Percentiles rank a stretch among this genome's conserved stretches.
Evolutionary conservation across 2,329 filamentous ascomycete species (phyloP).

Genomic region (Chrysoporthe puriensis): DNA sequence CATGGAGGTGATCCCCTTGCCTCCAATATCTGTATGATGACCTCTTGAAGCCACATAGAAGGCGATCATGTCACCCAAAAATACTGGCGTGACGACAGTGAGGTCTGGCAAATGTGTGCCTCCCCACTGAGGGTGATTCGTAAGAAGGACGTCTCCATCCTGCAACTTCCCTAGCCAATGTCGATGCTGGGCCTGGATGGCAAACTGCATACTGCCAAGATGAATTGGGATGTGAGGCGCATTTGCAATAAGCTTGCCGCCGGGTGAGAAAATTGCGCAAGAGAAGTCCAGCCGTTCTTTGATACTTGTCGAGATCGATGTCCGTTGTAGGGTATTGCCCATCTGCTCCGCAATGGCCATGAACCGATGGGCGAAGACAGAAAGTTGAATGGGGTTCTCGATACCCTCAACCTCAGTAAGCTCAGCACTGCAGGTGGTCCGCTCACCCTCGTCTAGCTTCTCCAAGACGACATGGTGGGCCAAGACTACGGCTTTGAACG

Average conservation of each 20-base stretch:
- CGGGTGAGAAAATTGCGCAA: conserved; percentile 46
- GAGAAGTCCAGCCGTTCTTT: conserved; percentile 49
- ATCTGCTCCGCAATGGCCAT: conserved; percentile 65
- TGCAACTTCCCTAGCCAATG: conserved; percentile 39
- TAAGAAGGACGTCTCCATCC: conserved; percentile 45
- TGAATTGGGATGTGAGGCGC: conserved; percentile 47
- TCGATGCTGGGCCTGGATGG: conserved; percentile 43
- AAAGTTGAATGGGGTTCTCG: conserved; percentile 54
- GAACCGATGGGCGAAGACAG: conserved; percentile 59
- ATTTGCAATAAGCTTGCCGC: conserved; percentile 47
- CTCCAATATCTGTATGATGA: conserved; percentile 45
- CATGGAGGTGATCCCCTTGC: conserved; percentile 45
- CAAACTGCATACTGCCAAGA: conserved; percentile 47
- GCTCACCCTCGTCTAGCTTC: background rate
- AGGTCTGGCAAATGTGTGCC: conserved; percentile 47
- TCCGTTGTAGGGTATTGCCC: conserved; percentile 60
- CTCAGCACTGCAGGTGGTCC: too few relatives aligned
- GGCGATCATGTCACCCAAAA: conserved; percentile 37
- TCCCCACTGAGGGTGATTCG: conserved; percentile 45
- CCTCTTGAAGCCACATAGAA: conserved; percentile 46
- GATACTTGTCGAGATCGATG: conserved; percentile 55
- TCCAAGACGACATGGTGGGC: conserved; percentile 33
- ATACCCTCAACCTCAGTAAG: background rate
- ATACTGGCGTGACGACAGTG: conserved; percentile 46
- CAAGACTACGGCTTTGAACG: conserved; percentile 37